A percentile compares a stretch with the other conserved stretches of the same genome.
Conservation (phyloP, 441 rosid species). For the Populus hybrid region DNA sequence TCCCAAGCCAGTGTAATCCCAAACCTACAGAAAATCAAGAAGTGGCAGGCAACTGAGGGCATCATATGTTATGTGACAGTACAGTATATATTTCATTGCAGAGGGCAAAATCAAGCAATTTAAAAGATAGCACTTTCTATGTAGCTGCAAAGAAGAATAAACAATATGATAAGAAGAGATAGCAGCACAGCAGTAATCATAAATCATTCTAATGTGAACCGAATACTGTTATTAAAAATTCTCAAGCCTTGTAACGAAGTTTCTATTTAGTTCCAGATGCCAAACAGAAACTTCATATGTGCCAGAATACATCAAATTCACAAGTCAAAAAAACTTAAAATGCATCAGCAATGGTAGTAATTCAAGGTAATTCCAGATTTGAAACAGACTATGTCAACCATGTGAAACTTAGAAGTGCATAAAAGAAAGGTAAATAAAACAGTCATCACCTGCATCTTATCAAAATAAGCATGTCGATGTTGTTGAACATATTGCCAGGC, state of each 20-base stretch:
- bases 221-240: not conserved
- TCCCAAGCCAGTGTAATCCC: conserved; percentile 97
- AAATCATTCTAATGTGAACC: not conserved
- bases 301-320: not conserved
- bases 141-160: not conserved
- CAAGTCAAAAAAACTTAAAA: not conserved
- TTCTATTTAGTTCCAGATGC: not conserved
- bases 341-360: not conserved
- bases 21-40: conserved; percentile 49
- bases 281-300: not conserved
- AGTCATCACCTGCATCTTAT: conserved; percentile 79
- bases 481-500: conserved; percentile 85
- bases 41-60: not conserved
- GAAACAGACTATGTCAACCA: not conserved
- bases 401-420: not conserved
- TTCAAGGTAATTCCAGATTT: not conserved
- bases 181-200: not conserved
- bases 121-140: not conserved
- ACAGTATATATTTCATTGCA: not conserved
- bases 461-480: conserved; percentile 85
- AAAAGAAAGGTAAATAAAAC: conserved; percentile 2
- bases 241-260: not conserved
- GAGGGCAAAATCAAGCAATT: not conserved
- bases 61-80: conserved; percentile 2
- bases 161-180: not conserved